These are phyloP conservation scores for Prunus mira DNA, from an alignment of 306 rosid genomes.

Conservation along the genomic window DNA sequence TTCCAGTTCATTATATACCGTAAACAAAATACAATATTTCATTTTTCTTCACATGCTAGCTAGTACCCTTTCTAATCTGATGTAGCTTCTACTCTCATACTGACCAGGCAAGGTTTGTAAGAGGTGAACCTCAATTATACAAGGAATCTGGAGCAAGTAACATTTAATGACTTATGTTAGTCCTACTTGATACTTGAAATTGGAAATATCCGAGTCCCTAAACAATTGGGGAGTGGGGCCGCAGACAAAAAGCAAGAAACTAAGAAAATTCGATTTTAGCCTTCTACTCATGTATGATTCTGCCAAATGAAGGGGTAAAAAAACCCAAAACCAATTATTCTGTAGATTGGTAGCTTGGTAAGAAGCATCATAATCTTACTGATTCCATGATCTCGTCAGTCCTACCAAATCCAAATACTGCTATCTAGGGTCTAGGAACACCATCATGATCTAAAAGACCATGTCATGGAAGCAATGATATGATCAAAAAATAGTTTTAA, in stretches of 20 bases:
- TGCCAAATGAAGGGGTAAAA: neutral
- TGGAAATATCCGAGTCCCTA: neutral
- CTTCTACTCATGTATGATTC: neutral
- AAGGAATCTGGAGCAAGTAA: neutral
- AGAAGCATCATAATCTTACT: neutral
- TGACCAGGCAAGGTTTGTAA: neutral
- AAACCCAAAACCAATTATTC: neutral
- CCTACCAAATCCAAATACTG: neutral
- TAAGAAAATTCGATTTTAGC: neutral
- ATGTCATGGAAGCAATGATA: conserved; percentile 2
- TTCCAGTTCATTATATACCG: no score
- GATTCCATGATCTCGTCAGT: neutral
- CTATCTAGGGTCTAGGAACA: neutral
- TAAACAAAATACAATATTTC: neutral
- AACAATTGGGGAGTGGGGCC: no score
- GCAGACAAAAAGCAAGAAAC: neutral
- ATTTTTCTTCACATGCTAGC: neutral
- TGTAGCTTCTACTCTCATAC: no score
- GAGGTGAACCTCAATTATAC: neutral
- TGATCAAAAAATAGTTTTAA: neutral
- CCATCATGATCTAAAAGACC: neutral
- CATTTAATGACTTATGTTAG: neutral
- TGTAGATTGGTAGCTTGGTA: neutral
- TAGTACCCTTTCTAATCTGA: neutral
- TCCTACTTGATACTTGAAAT: neutral